Evolutionary conservation across 1,284 basidiomycete genomes (phyloP).

Genomic region (Phellopilus nigrolimitatus): DNA sequence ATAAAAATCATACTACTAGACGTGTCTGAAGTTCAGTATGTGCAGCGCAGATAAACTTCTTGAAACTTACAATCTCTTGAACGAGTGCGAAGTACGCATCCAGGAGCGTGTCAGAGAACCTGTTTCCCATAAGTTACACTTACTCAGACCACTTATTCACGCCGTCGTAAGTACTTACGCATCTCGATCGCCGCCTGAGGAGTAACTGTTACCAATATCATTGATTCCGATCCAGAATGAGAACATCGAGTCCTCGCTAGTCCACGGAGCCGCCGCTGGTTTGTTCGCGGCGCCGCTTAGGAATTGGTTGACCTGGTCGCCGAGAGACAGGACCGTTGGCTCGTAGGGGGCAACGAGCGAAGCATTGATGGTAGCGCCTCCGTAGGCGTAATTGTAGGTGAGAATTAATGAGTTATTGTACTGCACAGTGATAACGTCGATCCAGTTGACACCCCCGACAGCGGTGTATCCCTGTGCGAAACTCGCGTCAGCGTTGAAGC

Average conservation of each 20-base stretch:
- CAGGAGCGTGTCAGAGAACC: constrained; percentile 46
- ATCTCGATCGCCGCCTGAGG: constrained; percentile 38
- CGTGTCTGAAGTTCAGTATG: background rate
- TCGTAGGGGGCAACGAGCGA: constrained; percentile 39
- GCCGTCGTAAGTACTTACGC: constrained; percentile 35
- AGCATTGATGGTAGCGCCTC: constrained; percentile 55
- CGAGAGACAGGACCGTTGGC: constrained; percentile 45
- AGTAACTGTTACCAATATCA: constrained; percentile 54
- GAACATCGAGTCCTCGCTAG: constrained; percentile 46
- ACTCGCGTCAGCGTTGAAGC: background rate
- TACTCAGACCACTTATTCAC: background rate
- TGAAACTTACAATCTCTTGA: constrained; percentile 45
- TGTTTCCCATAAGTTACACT: constrained; percentile 22
- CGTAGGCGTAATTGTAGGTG: constrained; percentile 59
- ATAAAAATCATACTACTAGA: constrained; percentile 25
- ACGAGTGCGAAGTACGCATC: constrained; percentile 50
- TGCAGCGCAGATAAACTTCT: constrained; percentile 4
- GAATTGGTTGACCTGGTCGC: constrained; percentile 54
- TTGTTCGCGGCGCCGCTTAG: constrained; percentile 38
- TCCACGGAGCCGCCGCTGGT: constrained; percentile 48
- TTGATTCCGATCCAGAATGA: constrained; percentile 61
- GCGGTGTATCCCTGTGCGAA: constrained; percentile 42
- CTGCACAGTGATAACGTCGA: constrained; percentile 44
- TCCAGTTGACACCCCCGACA: constrained; percentile 54
- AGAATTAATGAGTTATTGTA: constrained; percentile 49